Base-by-base conservation (phyloP, 1,139 yeast species). In the Lodderomyces orthopsilosis region DNA sequence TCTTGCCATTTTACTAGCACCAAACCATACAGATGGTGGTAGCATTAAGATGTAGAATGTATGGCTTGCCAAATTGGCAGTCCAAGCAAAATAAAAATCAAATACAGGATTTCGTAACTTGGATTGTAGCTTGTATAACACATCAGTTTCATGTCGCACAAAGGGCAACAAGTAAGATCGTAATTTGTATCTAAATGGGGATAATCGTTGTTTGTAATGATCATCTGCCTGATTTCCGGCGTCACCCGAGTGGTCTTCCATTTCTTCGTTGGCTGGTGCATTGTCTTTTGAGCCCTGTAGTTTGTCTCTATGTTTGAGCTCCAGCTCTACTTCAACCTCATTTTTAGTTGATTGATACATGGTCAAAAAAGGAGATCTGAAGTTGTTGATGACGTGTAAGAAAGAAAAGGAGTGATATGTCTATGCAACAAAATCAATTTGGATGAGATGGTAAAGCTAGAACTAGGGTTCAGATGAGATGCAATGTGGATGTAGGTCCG, bases 31-130 rank as follows among this genome's bases (percentile, higher is more conserved):
- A 7, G 95, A 88, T 21, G 87, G 61, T 0, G 98, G 98, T 37
- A 93, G 72, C 80, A 88, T 82, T 41, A 91, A 63, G 43, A 93
- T 95, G 61, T 93, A 93, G 59, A 93, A 93, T 0, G 96, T 89
- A 62, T 93, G 98, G 8, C 95, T 80, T 0, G 97, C 98, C 51
- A 93, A 70, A 56, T 86, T 84, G 18, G 98, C 97, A 2, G 95
- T 79, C 73, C 89, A 81, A 12, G 95, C 88, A 63, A 93, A 93
- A 61, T 85, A 93, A 38, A 74, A 60, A 63, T 91, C 97, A 44
- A 84, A 66, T 23, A 66, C 47, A 2, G 82, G 77, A 30, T 65
- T 63, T 44, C 95, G 68, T 18, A 74, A 54, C 18, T 52, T 45
- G 6, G 55, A 48, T 65, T 93, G 98, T 48, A 88, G 63, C 2